Conservation (phyloP, 1,284 basidiomycete genomes). For the Neonothopanus nambi region DNA sequence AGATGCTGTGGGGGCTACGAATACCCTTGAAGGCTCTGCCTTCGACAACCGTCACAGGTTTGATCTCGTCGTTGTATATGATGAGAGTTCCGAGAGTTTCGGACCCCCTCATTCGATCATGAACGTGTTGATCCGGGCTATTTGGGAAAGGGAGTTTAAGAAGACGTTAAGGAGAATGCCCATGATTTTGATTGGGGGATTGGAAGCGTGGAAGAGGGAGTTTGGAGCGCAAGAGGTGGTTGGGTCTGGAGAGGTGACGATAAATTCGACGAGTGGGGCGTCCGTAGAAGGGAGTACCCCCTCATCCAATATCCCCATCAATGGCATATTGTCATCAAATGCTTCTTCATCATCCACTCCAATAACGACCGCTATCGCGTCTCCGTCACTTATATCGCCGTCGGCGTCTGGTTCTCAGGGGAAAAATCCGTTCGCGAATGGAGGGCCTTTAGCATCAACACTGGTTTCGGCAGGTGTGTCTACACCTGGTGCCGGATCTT, state of each 20-base stretch:
- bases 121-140: slow-evolving; percentile 62
- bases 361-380: too few species aligned
- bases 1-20: slow-evolving; percentile 72
- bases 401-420: not conserved
- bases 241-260: not conserved
- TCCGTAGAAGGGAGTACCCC: not conserved
- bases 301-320: slow-evolving; percentile 1
- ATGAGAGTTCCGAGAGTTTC: slow-evolving; percentile 66
- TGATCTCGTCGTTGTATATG: slow-evolving; percentile 90
- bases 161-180: slow-evolving; percentile 80
- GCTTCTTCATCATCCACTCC: not conserved
- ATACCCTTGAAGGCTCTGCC: slow-evolving; percentile 66
- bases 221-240: slow-evolving; percentile 53
- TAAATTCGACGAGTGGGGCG: slow-evolving; percentile 1
- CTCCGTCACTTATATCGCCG: not conserved
- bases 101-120: slow-evolving; percentile 52
- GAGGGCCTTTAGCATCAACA: slow-evolving; percentile 4
- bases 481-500: not conserved
- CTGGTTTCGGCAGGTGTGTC: not conserved
- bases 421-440: slow-evolving; percentile 6
- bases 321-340: not conserved
- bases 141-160: slow-evolving; percentile 72
- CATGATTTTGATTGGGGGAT: slow-evolving; percentile 83
- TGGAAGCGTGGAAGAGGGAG: slow-evolving; percentile 79
- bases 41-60: slow-evolving; percentile 86